phyloP scores from a whole-genome alignment of 495 filamentous ascomycete genomes.

The Neurospora tetrasperma region DNA sequence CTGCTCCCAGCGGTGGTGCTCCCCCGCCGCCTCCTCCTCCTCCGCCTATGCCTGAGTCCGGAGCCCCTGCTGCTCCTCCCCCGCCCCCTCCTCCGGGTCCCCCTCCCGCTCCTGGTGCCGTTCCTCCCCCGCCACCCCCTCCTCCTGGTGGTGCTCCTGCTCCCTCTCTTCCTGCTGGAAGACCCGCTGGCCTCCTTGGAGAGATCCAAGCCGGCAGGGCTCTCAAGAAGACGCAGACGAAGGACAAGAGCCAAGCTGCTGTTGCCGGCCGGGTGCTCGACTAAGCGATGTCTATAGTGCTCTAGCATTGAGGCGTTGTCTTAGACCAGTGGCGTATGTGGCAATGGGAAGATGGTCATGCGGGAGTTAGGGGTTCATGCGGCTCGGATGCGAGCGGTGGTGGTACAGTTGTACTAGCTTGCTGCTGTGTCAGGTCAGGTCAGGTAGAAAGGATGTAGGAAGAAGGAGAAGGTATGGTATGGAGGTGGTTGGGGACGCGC shows the following conservation, averaged over 20 bases:
- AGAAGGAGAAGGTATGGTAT: neutral
- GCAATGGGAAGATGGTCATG: neutral
- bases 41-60: constrained; percentile 32
- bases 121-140: constrained; percentile 45
- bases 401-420: neutral
- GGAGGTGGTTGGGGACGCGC: neutral
- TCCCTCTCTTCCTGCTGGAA: constrained; percentile 19
- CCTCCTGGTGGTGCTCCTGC: constrained; percentile 32
- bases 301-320: neutral
- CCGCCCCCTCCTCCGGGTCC: constrained; percentile 48
- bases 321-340: constrained; percentile 14
- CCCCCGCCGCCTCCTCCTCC: constrained; percentile 39
- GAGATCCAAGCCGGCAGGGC: constrained; percentile 71
- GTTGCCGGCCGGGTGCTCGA: constrained; percentile 60
- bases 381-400: neutral
- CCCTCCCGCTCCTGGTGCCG: constrained; percentile 41
- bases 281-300: constrained; percentile 11
- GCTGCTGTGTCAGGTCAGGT: neutral
- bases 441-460: neutral
- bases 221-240: constrained; percentile 74
- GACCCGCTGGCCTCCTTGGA: constrained; percentile 54
- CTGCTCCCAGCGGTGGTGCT: constrained; percentile 31
- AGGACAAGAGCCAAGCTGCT: constrained; percentile 63
- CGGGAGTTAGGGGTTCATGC: neutral
- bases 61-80: constrained; percentile 23